phyloP scores from a whole-genome alignment of 1,139 yeast genomes.

The Wickerhamiella pararugosa region DNA sequence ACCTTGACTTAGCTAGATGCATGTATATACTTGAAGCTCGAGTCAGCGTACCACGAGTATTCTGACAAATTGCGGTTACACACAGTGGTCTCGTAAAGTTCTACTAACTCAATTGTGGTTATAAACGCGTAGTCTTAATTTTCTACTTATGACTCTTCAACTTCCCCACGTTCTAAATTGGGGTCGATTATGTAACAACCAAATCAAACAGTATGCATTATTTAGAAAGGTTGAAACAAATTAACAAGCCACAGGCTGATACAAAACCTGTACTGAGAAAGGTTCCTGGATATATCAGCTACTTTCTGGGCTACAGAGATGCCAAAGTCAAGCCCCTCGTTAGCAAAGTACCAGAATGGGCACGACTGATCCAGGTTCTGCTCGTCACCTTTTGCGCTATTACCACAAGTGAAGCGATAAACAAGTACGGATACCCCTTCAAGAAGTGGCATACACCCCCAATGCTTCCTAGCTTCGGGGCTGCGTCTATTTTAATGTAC shows the following conservation, averaged over 20 bases:
- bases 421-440: slow-evolving; percentile 34
- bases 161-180: too few relatives aligned
- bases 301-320: slow-evolving; percentile 9
- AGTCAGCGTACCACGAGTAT: too few relatives aligned
- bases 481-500: slow-evolving; percentile 47
- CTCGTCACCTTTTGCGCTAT: slow-evolving; percentile 37
- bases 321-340: neutral
- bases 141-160: too few relatives aligned
- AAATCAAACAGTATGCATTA: too few relatives aligned
- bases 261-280: neutral
- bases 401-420: slow-evolving; percentile 36
- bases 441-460: slow-evolving; percentile 34
- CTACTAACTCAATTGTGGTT: too few relatives aligned
- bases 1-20: too few relatives aligned
- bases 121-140: too few relatives aligned
- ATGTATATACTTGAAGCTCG: too few relatives aligned
- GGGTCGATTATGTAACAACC: too few relatives aligned
- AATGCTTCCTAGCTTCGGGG: slow-evolving; percentile 43
- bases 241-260: neutral
- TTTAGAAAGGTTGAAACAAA: too few relatives aligned
- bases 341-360: slow-evolving; percentile 8
- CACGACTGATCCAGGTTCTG: slow-evolving; percentile 17
- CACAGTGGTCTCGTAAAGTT: too few relatives aligned
- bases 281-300: slow-evolving; percentile 4
- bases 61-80: too few relatives aligned